These are phyloP conservation scores for Linum usitatissimum DNA, from an alignment of 345 rosid species.

Conservation along the genomic window DNA sequence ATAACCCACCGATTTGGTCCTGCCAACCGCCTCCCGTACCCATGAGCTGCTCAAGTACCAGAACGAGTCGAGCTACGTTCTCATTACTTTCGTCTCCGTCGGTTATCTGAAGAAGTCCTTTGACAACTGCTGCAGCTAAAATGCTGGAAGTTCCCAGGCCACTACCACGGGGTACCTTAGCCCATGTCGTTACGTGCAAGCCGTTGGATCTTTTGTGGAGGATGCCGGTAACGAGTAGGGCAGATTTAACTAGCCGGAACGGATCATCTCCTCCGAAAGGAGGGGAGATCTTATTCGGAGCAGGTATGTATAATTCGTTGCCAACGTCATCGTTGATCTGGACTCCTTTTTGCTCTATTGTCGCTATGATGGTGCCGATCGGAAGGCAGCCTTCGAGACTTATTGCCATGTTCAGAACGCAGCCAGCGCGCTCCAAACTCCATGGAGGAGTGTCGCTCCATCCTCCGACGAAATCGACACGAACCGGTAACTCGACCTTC, in stretches of 20 bases:
- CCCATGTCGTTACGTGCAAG: conserved; percentile 73
- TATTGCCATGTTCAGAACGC: conserved; percentile 87
- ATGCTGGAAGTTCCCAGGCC: conserved; percentile 98
- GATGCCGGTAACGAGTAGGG: conserved; percentile 68
- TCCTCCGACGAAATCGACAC: conserved; percentile 92
- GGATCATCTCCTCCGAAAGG: conserved; percentile 60
- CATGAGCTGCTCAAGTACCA: conserved; percentile 92
- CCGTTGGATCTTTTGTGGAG: conserved; percentile 44
- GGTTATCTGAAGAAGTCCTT: conserved; percentile 66
- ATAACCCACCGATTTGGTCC: conserved; percentile 91
- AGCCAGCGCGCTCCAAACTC: conserved; percentile 96
- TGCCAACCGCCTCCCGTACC: conserved; percentile 99
- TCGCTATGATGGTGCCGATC: conserved; percentile 70
- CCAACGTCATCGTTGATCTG: conserved; percentile 64
- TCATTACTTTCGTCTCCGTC: conserved; percentile 70
- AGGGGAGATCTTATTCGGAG: conserved; percentile 39
- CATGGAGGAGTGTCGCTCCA: conserved; percentile 99
- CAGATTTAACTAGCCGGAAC: conserved; percentile 84
- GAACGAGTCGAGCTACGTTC: conserved; percentile 79
- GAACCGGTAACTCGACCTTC: conserved; percentile 80
- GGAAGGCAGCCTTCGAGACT: conserved; percentile 76
- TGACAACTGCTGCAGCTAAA: conserved; percentile 91
- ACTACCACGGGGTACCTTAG: conserved; percentile 88
- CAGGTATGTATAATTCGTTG: conserved; percentile 38
- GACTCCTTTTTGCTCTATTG: conserved; percentile 47